Percentiles rank a stretch among this genome's conserved stretches.
phyloP scores from a whole-genome alignment of 768 basidiomycete species.

The Zangia roseola region DNA sequence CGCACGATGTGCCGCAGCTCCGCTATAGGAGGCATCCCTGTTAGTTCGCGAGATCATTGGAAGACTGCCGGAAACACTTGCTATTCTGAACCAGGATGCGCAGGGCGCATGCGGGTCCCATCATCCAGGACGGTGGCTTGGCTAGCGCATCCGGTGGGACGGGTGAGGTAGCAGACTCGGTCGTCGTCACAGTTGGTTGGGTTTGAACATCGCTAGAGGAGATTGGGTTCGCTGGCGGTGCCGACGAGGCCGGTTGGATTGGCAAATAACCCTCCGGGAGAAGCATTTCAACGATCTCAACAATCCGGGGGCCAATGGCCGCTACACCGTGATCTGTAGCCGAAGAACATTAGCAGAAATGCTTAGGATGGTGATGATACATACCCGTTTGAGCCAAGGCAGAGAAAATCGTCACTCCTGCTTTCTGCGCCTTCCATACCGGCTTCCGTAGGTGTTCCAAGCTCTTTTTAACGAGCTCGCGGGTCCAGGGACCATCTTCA shows the following conservation, averaged over 20 bases:
- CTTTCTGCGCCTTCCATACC: constrained; percentile 21
- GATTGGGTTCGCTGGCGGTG: not conserved
- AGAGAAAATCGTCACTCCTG: constrained; percentile 22
- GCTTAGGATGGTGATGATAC: not conserved
- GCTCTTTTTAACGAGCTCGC: constrained; percentile 11
- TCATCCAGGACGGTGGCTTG: constrained; percentile 17
- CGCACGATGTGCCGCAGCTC: constrained; percentile 2
- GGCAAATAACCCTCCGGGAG: constrained; percentile 11
- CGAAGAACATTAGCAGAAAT: not conserved
- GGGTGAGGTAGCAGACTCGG: not conserved
- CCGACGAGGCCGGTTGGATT: not conserved
- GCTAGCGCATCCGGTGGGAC: not conserved
- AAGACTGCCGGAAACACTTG: not conserved
- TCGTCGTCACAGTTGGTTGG: not conserved
- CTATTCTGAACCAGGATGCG: constrained; percentile 17
- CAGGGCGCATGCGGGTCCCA: constrained; percentile 26
- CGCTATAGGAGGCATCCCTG: constrained; percentile 4
- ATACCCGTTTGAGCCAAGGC: constrained; percentile 22
- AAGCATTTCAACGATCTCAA: constrained; percentile 19
- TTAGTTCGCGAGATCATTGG: not conserved
- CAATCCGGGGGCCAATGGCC: constrained; percentile 4
- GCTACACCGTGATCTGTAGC: constrained; percentile 15
- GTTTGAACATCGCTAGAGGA: not conserved
- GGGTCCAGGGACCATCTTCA: constrained; percentile 8
- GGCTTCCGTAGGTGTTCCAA: not conserved